These are phyloP conservation scores for Kodamaea ohmeri DNA, from an alignment of 1,139 yeast species.

Conservation along the genomic window DNA sequence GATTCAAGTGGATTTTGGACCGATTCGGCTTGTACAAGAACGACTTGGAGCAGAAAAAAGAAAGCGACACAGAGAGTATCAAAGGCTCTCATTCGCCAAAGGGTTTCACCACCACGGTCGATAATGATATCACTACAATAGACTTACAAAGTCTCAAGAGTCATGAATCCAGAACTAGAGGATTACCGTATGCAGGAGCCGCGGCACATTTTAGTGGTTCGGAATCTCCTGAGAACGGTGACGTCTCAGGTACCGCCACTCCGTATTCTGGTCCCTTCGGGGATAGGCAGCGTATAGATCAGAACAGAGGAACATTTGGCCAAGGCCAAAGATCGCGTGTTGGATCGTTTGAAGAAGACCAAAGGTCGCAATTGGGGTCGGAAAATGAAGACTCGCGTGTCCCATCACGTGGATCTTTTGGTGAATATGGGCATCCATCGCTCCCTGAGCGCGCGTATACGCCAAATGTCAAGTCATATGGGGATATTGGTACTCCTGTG, in stretches of 20 bases:
- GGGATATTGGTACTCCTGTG: not conserved
- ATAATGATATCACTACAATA: conserved; percentile 11
- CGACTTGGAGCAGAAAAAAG: conserved; percentile 11
- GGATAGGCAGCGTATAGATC: no score
- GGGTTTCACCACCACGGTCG: conserved; percentile 6
- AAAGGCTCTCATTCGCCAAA: conserved; percentile 4
- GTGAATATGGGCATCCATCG: not conserved
- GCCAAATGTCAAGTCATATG: not conserved
- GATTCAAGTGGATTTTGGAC: conserved; percentile 26
- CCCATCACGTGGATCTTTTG: no score
- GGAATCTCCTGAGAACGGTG: not conserved
- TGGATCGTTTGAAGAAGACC: no score
- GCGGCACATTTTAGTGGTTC: not conserved
- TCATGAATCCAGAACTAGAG: not conserved
- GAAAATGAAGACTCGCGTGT: no score
- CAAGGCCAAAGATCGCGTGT: no score
- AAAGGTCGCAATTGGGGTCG: no score
- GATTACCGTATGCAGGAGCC: not conserved
- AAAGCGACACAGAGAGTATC: conserved; percentile 1
- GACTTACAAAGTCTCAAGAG: conserved; percentile 7
- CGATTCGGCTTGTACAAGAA: conserved; percentile 16
- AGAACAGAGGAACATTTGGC: no score
- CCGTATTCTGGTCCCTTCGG: not conserved
- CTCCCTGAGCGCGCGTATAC: not conserved
- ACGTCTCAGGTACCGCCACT: not conserved